Evolutionary conservation across 73 alveolate species (phyloP).

Genomic region (Loxodes magnus): DNA sequence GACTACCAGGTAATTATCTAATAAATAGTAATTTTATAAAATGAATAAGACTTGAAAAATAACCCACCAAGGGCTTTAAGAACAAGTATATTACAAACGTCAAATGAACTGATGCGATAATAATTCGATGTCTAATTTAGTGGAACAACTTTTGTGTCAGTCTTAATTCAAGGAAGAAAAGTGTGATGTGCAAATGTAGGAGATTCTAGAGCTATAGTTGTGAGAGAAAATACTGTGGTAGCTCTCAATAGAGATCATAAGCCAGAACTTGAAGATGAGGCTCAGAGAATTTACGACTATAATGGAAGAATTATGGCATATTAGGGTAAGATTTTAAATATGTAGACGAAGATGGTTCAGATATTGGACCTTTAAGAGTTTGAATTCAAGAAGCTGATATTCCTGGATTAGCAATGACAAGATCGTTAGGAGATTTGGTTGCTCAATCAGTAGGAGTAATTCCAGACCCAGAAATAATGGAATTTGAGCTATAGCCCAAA

Average conservation of each 20-base stretch:
- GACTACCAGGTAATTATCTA: slow-evolving; percentile 33
- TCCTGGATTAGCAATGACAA: slow-evolving; percentile 13
- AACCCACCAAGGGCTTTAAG: slow-evolving; percentile 3
- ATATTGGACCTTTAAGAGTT: slow-evolving; percentile 67
- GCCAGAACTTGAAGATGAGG: slow-evolving; percentile 38
- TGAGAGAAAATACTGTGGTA: slow-evolving; percentile 12
- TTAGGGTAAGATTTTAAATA: too few species aligned
- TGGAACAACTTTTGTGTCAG: slow-evolving; percentile 17
- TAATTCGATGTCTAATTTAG: slow-evolving; percentile 10
- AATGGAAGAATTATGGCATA: slow-evolving; percentile 73
- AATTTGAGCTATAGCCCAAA: neutral
- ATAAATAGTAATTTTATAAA: slow-evolving; percentile 17
- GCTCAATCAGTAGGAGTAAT: slow-evolving; percentile 12
- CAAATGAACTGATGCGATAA: neutral
- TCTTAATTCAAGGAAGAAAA: slow-evolving; percentile 15
- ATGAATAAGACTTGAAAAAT: slow-evolving; percentile 27
- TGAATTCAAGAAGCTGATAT: slow-evolving; percentile 64
- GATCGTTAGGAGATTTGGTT: slow-evolving; percentile 6
- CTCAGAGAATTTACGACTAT: slow-evolving; percentile 16
- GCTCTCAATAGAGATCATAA: slow-evolving; percentile 51
- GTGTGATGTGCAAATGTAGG: slow-evolving; percentile 38
- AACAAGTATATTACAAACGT: neutral
- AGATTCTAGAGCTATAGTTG: slow-evolving; percentile 36
- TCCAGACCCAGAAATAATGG: slow-evolving; percentile 6
- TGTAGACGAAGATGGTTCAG: slow-evolving; percentile 46